These are phyloP conservation scores for Epichloe baconii DNA, from an alignment of 2,329 filamentous ascomycete genomes.

Conservation along the genomic window DNA sequence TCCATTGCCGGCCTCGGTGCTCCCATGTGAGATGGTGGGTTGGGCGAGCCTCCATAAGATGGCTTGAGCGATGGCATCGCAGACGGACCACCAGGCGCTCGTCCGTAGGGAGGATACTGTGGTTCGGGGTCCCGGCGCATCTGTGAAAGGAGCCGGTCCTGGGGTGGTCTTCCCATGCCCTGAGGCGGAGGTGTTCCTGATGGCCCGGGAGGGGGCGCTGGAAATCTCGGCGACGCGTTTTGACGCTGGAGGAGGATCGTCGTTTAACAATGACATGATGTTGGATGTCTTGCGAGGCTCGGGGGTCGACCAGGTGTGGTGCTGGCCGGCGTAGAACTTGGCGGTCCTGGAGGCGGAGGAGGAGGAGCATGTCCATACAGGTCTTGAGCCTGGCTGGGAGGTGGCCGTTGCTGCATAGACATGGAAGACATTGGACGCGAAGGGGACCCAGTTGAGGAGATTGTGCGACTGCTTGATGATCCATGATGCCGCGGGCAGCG, in stretches of 20 bases:
- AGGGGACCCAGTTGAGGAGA: constrained; percentile 27
- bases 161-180: constrained; percentile 26
- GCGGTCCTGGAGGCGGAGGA: constrained; percentile 14
- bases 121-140: constrained; percentile 37
- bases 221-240: constrained; percentile 39
- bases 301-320: constrained; percentile 23
- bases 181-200: constrained; percentile 39
- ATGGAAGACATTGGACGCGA: constrained; percentile 26
- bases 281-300: constrained; percentile 48
- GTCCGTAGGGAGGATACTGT: constrained; percentile 33
- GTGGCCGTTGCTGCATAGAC: constrained; percentile 22
- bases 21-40: constrained; percentile 31
- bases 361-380: constrained; percentile 17
- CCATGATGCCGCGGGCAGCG: constrained; percentile 22
- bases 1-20: constrained; percentile 31
- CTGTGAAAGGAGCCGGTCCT: constrained; percentile 24
- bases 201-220: constrained; percentile 21
- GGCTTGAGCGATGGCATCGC: constrained; percentile 44
- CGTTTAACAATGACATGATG: constrained; percentile 50
- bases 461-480: constrained; percentile 23
- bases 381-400: constrained; percentile 18
- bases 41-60: constrained; percentile 34
- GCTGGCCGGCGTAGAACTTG: neutral
- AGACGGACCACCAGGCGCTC: constrained; percentile 22
- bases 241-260: constrained; percentile 38